phyloP scores from a whole-genome alignment of 106 monocot species.

The Triglochin maritima region DNA sequence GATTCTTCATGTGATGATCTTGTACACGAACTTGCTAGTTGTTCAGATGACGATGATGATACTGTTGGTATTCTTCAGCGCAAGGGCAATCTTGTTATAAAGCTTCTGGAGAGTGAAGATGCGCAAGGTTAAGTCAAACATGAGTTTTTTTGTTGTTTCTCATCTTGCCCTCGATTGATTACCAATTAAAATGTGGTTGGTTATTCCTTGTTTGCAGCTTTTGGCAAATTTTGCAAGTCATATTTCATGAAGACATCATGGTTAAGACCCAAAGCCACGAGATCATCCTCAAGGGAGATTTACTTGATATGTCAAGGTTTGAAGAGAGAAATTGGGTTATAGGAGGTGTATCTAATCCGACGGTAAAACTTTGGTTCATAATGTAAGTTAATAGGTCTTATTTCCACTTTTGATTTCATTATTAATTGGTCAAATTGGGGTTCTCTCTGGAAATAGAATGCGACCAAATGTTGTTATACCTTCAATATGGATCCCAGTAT shows the following conservation, averaged over 20 bases:
- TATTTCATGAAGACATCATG: constrained; percentile 64
- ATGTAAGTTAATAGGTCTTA: no score
- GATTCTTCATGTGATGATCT: background rate
- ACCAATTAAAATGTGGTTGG: background rate
- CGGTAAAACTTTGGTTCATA: no score
- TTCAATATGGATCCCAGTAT: no score
- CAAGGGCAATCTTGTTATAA: constrained; percentile 77
- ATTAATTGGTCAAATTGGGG: no score
- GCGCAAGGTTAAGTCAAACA: constrained; percentile 35
- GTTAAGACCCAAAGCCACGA: constrained; percentile 91
- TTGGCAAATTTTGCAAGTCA: constrained; percentile 70
- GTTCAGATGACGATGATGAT: constrained; percentile 25
- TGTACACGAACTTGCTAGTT: constrained; percentile 12
- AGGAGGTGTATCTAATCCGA: no score
- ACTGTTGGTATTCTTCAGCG: constrained; percentile 52
- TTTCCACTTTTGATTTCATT: no score
- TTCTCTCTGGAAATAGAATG: no score
- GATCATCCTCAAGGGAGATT: constrained; percentile 82
- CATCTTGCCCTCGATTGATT: background rate
- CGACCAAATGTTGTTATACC: no score
- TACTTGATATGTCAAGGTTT: constrained; percentile 86
- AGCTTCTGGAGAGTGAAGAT: constrained; percentile 90
- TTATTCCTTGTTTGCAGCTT: constrained; percentile 28
- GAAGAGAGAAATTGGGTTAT: background rate
- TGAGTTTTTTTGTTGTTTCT: background rate